Conservation (phyloP, 352 stramenopile genomes). For the Pythium coloratum region DNA sequence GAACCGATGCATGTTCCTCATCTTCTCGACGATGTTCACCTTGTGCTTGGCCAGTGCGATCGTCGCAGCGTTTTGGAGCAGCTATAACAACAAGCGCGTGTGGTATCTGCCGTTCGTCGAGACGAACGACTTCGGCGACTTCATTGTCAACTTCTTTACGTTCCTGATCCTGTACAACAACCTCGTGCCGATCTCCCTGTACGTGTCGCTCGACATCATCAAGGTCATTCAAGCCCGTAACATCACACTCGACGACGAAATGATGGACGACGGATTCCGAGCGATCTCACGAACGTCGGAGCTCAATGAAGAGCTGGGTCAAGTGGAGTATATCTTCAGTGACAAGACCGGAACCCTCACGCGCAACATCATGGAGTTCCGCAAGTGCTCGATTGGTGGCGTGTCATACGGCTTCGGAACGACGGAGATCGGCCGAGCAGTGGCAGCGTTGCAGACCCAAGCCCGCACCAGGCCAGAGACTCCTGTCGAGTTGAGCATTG, state of each 20-base stretch:
- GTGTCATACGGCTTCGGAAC: conserved; percentile 84
- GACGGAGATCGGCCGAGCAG: conserved; percentile 68
- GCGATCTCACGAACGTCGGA: conserved; percentile 87
- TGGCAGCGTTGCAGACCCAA: conserved; percentile 49
- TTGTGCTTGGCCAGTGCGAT: conserved; percentile 58
- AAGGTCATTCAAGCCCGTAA: conserved; percentile 84
- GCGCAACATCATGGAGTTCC: conserved; percentile 98
- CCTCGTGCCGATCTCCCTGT: conserved; percentile 97
- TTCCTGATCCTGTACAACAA: conserved; percentile 97
- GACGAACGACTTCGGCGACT: conserved; percentile 30
- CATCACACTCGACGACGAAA: conserved; percentile 62
- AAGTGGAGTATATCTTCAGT: conserved; percentile 98
- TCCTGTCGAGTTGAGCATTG: conserved; percentile 6
- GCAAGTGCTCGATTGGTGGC: conserved; percentile 87
- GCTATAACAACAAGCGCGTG: conserved; percentile 31
- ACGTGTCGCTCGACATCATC: conserved; percentile 96
- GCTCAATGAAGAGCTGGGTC: conserved; percentile 92
- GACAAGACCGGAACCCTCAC: conserved; percentile 99
- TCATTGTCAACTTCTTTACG: conserved; percentile 90
- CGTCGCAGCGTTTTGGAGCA: conserved; percentile 38
- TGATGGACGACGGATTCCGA: conserved; percentile 86
- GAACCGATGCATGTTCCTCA: conserved; percentile 73
- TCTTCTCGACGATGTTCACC: conserved; percentile 54
- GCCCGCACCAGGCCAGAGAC: conserved; percentile 4
- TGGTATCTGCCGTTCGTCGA: conserved; percentile 59